A percentile compares a stretch with the other conserved stretches of the same genome.
Conservation (phyloP, 306 rosid genomes). For the Herpetospermum pedunculosum region DNA sequence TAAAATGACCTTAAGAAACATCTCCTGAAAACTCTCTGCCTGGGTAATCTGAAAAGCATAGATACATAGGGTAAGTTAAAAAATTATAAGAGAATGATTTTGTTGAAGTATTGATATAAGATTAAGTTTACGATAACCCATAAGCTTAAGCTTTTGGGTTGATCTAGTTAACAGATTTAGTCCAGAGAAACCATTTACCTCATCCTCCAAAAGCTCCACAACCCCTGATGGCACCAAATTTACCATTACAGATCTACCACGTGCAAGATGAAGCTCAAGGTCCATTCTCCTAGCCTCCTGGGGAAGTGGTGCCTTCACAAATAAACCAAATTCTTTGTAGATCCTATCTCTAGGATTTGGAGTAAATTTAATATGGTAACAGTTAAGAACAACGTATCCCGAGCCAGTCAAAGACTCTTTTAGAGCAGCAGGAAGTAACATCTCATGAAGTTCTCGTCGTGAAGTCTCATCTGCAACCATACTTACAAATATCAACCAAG, state of each 20-base stretch:
- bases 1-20: constrained; percentile 78
- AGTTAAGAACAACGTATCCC: constrained; percentile 30
- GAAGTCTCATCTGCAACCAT: constrained; percentile 35
- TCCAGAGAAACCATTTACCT: constrained; percentile 34
- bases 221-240: constrained; percentile 55
- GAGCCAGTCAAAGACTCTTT: constrained; percentile 35
- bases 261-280: constrained; percentile 87
- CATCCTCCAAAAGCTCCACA: constrained; percentile 44
- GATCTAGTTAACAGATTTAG: too few relatives aligned
- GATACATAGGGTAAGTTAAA: not conserved
- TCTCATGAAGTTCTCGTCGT: constrained; percentile 64
- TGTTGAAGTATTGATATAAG: too few relatives aligned
- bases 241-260: constrained; percentile 66
- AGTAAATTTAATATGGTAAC: constrained; percentile 52
- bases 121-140: too few relatives aligned
- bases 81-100: constrained; percentile 5
- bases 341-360: constrained; percentile 67
- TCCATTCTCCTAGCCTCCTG: constrained; percentile 68
- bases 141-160: too few relatives aligned
- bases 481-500: constrained; percentile 12
- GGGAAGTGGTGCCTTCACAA: constrained; percentile 55
- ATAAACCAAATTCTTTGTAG: constrained; percentile 69
- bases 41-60: constrained; percentile 44
- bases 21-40: constrained; percentile 84
- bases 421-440: constrained; percentile 61